phyloP scores from a whole-genome alignment of 495 filamentous ascomycete genomes.

The Apodospora peruviana region DNA sequence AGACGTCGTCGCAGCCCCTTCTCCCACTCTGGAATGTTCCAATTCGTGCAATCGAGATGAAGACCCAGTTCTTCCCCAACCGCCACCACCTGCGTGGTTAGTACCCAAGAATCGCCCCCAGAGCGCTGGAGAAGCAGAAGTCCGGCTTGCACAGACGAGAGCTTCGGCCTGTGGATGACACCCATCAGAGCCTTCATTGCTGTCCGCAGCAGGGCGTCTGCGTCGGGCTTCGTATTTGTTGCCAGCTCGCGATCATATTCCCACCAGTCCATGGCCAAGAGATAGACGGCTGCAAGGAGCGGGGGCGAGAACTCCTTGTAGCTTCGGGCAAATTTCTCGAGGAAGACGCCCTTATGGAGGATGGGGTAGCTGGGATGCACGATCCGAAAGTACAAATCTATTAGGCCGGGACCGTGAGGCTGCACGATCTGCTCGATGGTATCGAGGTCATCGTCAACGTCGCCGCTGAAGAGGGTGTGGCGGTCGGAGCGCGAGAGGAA shows the following conservation, averaged over 20 bases:
- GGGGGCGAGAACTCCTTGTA: slow-evolving; percentile 62
- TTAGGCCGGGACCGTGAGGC: slow-evolving; percentile 61
- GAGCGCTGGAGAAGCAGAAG: slow-evolving; percentile 69
- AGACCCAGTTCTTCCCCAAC: slow-evolving; percentile 65
- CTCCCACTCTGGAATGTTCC: slow-evolving; percentile 71
- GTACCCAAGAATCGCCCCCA: slow-evolving; percentile 48
- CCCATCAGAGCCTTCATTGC: slow-evolving; percentile 56
- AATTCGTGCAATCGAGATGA: slow-evolving; percentile 62
- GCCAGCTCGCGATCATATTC: slow-evolving; percentile 51
- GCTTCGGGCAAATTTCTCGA: slow-evolving; percentile 60
- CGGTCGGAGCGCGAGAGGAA: slow-evolving; percentile 58
- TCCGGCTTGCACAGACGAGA: slow-evolving; percentile 74
- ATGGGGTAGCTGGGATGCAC: slow-evolving; percentile 77
- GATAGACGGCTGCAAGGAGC: slow-evolving; percentile 69
- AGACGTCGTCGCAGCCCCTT: slow-evolving; percentile 62
- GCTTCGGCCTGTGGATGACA: slow-evolving; percentile 63
- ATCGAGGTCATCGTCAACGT: slow-evolving; percentile 51
- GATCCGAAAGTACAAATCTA: slow-evolving; percentile 67
- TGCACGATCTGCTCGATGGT: slow-evolving; percentile 63
- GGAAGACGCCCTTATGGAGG: slow-evolving; percentile 66
- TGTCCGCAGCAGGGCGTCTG: slow-evolving; percentile 57
- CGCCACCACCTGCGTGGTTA: slow-evolving; percentile 65
- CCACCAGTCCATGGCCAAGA: slow-evolving; percentile 71
- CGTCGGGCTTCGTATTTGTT: slow-evolving; percentile 51
- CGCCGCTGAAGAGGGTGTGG: slow-evolving; percentile 32